A percentile compares a stretch with the other conserved stretches of the same genome.
These are phyloP conservation scores for Colletotrichum acutatum DNA, from an alignment of 2,329 filamentous ascomycete species.

Conservation along the genomic window DNA sequence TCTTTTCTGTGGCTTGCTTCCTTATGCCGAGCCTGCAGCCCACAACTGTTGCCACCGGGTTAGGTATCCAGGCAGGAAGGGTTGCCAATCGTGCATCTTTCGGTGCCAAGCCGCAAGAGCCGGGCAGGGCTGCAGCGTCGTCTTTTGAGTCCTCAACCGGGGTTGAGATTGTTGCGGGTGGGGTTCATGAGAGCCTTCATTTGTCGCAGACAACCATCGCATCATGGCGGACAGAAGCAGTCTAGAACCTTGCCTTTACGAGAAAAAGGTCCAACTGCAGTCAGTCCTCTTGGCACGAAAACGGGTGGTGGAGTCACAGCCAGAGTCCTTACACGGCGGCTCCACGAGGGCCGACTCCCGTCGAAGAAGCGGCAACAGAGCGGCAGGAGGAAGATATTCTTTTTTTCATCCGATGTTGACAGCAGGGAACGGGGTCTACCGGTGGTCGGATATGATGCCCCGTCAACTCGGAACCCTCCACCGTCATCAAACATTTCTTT, in stretches of 20 bases:
- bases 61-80: slow-evolving; percentile 12
- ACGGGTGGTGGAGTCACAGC: not conserved
- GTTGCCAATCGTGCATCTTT: slow-evolving; percentile 17
- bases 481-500: not conserved
- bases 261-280: not conserved
- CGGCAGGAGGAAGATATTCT: not conserved
- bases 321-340: not conserved
- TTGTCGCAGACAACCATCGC: slow-evolving; percentile 3
- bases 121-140: slow-evolving; percentile 28
- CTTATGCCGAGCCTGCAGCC: not conserved
- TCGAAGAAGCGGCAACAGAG: not conserved
- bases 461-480: not conserved
- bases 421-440: not conserved
- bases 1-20: slow-evolving; percentile 5
- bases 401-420: not conserved
- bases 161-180: not conserved
- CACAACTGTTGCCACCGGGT: slow-evolving; percentile 24
- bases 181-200: not conserved
- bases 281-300: not conserved
- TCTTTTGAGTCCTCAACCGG: slow-evolving; percentile 12
- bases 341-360: not conserved
- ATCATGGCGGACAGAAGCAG: not conserved
- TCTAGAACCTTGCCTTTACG: slow-evolving; percentile 16
- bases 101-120: slow-evolving; percentile 27
- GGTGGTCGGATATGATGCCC: not conserved